Evolutionary conservation across 2,329 filamentous ascomycete genomes (phyloP), one percentile per base, ranked within the genome.

Genomic region (Cercospora janseana): DNA sequence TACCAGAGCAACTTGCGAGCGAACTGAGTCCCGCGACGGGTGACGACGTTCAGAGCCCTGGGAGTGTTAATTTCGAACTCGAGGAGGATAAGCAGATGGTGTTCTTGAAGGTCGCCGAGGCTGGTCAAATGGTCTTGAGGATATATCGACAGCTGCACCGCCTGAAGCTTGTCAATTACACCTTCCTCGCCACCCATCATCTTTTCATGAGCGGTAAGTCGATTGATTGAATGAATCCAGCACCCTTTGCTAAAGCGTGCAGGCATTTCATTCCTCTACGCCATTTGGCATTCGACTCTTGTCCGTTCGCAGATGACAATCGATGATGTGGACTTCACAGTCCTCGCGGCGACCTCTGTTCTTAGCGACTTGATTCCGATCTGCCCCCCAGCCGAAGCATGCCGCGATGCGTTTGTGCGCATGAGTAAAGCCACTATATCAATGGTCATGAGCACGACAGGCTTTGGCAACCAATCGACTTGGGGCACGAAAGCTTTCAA

Each of bases 311-410:
- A 88, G 49, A 74, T 97, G 69, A 88, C 86, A 6, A 86, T 95
- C 73, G 91, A 97, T 63, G 92, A 97, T 67, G 90, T 97, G n/a
- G 92, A 97, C 67, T 95, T 95, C 63, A 97, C 92, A 0, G 88
- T 97, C 6, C 77, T 96, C 41, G 89, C 91, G 6, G 92, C 91
- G 16, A 96, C 89, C 41, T 96, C 92, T 1, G 90, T 97, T 6
- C 83, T 97, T 34, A 86, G 83, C 4, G 93, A 96, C 65, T 78
- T 97, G 56, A 91, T 94, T 58, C 88, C 94, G 59, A 95, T 95
- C 68, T 97, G 93, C 60, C 91, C 92, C 0, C 92, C 92, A 0
- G 92, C 92, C 24, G 91, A 96, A 75, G 89, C 91, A 8, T 97
- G 92, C 68, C 83, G 90, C 10, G 91, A 97, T 67, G 91, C 93